These are phyloP conservation scores for Gynandropsis gynandra DNA, from an alignment of 345 rosid genomes.

Conservation along the genomic window DNA sequence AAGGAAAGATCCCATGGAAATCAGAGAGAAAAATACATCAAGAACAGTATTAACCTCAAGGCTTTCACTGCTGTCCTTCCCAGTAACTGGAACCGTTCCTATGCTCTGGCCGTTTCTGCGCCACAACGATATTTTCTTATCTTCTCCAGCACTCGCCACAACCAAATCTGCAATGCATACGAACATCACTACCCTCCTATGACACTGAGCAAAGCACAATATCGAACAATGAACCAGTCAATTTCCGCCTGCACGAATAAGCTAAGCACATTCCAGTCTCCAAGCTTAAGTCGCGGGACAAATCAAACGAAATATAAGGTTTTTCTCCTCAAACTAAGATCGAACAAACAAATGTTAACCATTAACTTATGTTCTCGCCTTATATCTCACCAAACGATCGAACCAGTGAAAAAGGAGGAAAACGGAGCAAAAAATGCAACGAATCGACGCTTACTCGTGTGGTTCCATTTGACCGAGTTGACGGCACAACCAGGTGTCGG, in stretches of 20 bases:
- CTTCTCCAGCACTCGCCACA: slow-evolving; percentile 97
- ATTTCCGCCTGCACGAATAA: slow-evolving; percentile 7
- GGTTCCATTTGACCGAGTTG: slow-evolving; percentile 93
- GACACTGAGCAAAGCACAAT: not conserved
- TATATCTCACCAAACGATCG: slow-evolving; percentile 16
- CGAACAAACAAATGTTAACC: not conserved
- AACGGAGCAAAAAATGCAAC: not conserved
- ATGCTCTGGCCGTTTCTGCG: slow-evolving; percentile 69
- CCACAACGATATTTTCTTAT: slow-evolving; percentile 88
- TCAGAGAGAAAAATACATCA: not conserved
- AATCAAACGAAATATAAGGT: slow-evolving; percentile 9
- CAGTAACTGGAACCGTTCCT: slow-evolving; percentile 72
- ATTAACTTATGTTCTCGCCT: slow-evolving; percentile 9
- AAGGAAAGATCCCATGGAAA: slow-evolving; percentile 1
- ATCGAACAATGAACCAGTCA: not conserved
- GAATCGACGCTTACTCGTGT: slow-evolving; percentile 54
- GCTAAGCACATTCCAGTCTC: slow-evolving; percentile 4
- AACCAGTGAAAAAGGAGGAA: not conserved
- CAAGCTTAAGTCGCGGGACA: slow-evolving; percentile 10
- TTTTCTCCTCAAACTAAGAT: slow-evolving; percentile 8
- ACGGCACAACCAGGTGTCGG: slow-evolving; percentile 67
- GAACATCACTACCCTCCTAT: slow-evolving; percentile 2
- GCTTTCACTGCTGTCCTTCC: slow-evolving; percentile 64
- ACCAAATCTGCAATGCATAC: slow-evolving; percentile 64
- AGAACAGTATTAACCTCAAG: slow-evolving; percentile 43